These are phyloP conservation scores for Zygoascus bituminiphila DNA, from an alignment of 805 yeast genomes.

Conservation along the genomic window DNA sequence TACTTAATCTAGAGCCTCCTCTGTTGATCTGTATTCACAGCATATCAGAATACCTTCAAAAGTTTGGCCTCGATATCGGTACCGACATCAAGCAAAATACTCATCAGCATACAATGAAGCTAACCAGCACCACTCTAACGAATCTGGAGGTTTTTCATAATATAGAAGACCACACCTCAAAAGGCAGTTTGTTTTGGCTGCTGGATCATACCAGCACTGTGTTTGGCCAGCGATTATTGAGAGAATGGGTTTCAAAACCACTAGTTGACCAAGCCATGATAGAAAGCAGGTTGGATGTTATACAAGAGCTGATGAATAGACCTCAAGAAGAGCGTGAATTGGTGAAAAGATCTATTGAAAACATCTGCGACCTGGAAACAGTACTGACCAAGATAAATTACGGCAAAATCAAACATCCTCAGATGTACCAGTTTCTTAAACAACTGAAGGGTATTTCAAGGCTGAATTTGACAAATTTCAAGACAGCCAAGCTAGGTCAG, in stretches of 20 bases:
- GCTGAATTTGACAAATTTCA: constrained; percentile 22
- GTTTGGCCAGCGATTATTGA: constrained; percentile 62
- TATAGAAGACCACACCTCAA: constrained; percentile 42
- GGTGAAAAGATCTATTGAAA: constrained; percentile 23
- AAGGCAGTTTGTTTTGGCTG: constrained; percentile 74
- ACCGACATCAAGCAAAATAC: constrained; percentile 48
- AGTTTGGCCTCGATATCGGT: constrained; percentile 50
- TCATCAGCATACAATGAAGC: constrained; percentile 39
- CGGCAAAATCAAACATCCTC: constrained; percentile 49
- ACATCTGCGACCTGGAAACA: constrained; percentile 50
- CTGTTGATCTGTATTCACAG: constrained; percentile 32
- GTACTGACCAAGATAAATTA: constrained; percentile 53
- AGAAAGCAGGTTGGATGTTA: constrained; percentile 54
- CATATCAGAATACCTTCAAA: constrained; percentile 46
- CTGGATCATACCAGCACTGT: constrained; percentile 72
- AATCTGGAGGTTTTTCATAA: constrained; percentile 71
- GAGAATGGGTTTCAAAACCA: constrained; percentile 72
- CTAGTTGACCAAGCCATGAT: constrained; percentile 47
- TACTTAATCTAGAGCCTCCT: constrained; percentile 15
- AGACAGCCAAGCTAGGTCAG: constrained; percentile 31
- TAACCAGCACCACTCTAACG: constrained; percentile 57
- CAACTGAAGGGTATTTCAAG: constrained; percentile 32
- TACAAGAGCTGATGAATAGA: constrained; percentile 25
- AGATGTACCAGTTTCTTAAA: constrained; percentile 46
- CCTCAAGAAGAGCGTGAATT: constrained; percentile 22